These are phyloP conservation scores for Phyllosticta paracitricarpa DNA, from an alignment of 2,329 filamentous ascomycete genomes.

Conservation along the genomic window DNA sequence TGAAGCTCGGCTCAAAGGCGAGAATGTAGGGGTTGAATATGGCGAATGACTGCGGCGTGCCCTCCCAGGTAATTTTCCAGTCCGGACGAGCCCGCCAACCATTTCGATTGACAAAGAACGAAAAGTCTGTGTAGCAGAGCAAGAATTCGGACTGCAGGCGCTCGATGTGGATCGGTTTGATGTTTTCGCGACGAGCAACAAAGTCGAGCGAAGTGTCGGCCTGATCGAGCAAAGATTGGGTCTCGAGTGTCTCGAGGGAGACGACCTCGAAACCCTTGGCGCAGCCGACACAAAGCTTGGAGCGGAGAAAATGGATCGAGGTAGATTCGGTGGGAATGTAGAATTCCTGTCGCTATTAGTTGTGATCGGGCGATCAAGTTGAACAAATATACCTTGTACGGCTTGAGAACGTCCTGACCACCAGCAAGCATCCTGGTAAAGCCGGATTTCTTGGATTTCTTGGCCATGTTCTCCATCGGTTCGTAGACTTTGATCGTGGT, in stretches of 20 bases:
- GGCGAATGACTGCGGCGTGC: constrained; percentile 81
- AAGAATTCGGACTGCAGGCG: constrained; percentile 94
- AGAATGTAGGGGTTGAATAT: constrained; percentile 95
- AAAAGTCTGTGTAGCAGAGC: constrained; percentile 96
- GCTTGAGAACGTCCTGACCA: constrained; percentile 88
- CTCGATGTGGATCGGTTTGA: constrained; percentile 94
- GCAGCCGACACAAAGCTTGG: constrained; percentile 92
- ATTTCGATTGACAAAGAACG: constrained; percentile 98
- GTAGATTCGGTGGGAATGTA: constrained; percentile 98
- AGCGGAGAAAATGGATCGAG: constrained; percentile 94
- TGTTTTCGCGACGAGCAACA: constrained; percentile 84
- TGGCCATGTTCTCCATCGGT: constrained; percentile 87
- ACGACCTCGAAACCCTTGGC: constrained; percentile 95
- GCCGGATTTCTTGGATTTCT: constrained; percentile 91
- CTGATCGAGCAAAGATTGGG: constrained; percentile 91
- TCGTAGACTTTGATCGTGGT: constrained; percentile 99
- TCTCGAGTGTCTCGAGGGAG: constrained; percentile 92
- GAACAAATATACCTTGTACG: constrained; percentile 57
- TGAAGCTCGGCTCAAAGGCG: constrained; percentile 94
- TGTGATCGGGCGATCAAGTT: not conserved
- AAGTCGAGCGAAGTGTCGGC: constrained; percentile 97
- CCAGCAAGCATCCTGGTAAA: constrained; percentile 91
- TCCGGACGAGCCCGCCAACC: constrained; percentile 93
- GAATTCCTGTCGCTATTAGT: constrained; percentile 56
- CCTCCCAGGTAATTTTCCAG: constrained; percentile 98